Percentiles rank a stretch among this genome's conserved stretches.
Evolutionary conservation across 1,284 basidiomycete species (phyloP).

Genomic region (Agroathelia rolfsii): DNA sequence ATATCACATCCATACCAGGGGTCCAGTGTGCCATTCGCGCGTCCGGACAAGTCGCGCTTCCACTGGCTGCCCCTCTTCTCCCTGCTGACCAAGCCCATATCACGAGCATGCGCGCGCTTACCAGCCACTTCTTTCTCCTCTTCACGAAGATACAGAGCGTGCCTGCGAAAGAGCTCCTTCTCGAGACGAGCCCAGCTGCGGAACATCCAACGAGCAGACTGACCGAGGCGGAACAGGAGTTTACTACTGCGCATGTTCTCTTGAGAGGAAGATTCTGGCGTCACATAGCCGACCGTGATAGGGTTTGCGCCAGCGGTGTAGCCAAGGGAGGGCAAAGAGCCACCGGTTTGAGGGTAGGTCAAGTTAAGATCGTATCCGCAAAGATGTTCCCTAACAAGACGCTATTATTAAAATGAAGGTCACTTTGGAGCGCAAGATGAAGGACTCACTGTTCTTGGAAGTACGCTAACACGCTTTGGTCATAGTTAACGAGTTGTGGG

Average conservation of each 20-base stretch:
- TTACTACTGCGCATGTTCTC: too few species aligned
- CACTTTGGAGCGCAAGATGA: background rate
- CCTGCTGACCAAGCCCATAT: too few species aligned
- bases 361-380: constrained; percentile 62
- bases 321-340: constrained; percentile 39
- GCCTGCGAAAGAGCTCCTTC: too few species aligned
- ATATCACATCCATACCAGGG: constrained; percentile 52
- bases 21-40: constrained; percentile 42
- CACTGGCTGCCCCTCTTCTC: too few species aligned
- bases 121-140: too few species aligned
- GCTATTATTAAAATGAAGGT: constrained; percentile 3
- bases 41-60: constrained; percentile 34
- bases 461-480: constrained; percentile 52
- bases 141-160: too few species aligned
- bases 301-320: constrained; percentile 19
- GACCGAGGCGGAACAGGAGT: too few species aligned
- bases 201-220: too few species aligned
- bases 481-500: constrained; percentile 65
- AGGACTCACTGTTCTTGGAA: constrained; percentile 56
- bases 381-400: constrained; percentile 46
- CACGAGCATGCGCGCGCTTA: too few species aligned
- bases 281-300: constrained; percentile 21
- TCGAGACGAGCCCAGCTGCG: too few species aligned
- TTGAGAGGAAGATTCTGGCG: too few species aligned
- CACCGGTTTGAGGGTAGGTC: constrained; percentile 54